phyloP scores from a whole-genome alignment of 208 protist genomes.

The Crithidia bombi region DNA sequence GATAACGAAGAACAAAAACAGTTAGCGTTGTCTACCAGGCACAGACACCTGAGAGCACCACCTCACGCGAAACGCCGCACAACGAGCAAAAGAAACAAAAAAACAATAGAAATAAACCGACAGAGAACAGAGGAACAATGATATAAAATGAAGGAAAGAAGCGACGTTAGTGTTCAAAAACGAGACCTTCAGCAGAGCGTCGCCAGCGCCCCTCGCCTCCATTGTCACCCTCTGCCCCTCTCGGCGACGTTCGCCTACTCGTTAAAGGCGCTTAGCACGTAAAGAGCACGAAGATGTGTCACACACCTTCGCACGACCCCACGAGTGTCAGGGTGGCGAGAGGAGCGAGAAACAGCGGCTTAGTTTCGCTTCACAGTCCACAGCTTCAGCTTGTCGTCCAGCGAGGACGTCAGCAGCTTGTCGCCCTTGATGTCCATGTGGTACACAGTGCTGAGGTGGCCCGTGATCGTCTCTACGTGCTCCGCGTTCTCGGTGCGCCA shows the following conservation, averaged over 20 bases:
- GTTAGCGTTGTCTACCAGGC: no score
- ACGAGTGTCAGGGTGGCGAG: not conserved
- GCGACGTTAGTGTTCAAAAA: not conserved
- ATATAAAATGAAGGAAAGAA: not conserved
- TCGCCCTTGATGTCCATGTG: constrained; percentile 74
- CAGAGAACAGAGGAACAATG: not conserved
- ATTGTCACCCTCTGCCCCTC: no score
- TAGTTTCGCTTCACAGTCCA: constrained; percentile 62
- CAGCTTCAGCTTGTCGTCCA: constrained; percentile 87
- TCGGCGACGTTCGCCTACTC: no score
- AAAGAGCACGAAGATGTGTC: no score
- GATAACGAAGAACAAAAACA: not conserved
- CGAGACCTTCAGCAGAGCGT: no score
- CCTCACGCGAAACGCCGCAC: constrained; percentile 1
- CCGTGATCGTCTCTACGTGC: constrained; percentile 73
- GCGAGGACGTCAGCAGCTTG: constrained; percentile 80
- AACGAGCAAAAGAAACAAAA: constrained; percentile 5
- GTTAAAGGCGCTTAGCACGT: no score
- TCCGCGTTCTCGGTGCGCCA: constrained; percentile 74
- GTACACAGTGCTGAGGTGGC: constrained; percentile 87
- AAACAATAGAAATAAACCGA: constrained; percentile 2
- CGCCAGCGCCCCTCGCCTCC: no score
- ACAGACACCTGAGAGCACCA: not conserved
- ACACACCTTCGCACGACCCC: not conserved
- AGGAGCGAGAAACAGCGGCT: constrained; percentile 13